Base-by-base conservation (phyloP, 306 rosid species). In the Casuarina glauca region DNA sequence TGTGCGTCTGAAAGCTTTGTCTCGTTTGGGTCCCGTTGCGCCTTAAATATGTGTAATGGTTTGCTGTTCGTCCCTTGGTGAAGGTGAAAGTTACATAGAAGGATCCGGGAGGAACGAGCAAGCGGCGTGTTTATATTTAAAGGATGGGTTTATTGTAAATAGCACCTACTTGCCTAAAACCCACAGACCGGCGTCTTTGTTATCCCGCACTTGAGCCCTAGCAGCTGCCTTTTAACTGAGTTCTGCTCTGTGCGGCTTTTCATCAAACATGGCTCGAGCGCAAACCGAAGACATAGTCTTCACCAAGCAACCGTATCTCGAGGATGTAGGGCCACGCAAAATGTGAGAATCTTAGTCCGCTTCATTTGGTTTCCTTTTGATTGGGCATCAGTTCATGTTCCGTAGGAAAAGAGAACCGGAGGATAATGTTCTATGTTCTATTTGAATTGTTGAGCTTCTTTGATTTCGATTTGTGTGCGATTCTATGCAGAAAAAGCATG, bases 301-400 rank as follows among this genome's bases (percentile, higher is more conserved):
- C 83, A 88, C 98, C 6, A 93, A 93, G 79, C 84, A 91, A 55
- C 98, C 95, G 4, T 93, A 86, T 78, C 80, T 93, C 19, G 96
- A 93, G 70, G 92, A 91, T 77, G 84, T 80, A 15, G 96, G 97
- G 4, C 91, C 93, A 0, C 89, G 88, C 11, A 84, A 41, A 82
- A 84, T 93, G 97, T 91, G 51, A 87, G 90, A 8, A 10, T 35
- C 44, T 73, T 73, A 61, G 3, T 38, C 35, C 17, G 9, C 48
- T 46, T 9, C 32, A 10, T 8, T 17, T 26, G 16, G 16, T 51
- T 39, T 67, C 39, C 10, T 61, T 61, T 45, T 43, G 7, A 11
- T 32, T 16, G 19, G 4, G 16, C 48, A 12, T 19, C 2, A 57
- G 13, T 57, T 57, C 38, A 19, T 57, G 0, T 57, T 57, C 5